Evolutionary conservation across 495 filamentous ascomycete genomes (phyloP), one percentile per base, ranked within the genome.

Genomic region (Apiosordaria backusii): DNA sequence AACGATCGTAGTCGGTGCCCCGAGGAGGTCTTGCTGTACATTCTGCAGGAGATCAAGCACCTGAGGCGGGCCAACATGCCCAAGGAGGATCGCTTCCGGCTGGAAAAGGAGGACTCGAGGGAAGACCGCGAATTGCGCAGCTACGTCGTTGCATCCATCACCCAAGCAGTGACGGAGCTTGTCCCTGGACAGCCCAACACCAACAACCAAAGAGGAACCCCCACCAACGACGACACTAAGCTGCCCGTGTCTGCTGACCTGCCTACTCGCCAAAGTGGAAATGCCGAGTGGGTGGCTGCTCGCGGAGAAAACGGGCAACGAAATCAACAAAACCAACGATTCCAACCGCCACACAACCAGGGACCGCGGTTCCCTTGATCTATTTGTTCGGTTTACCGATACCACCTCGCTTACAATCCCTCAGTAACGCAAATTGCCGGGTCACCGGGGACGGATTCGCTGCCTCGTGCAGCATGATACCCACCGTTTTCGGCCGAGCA

Each of bases 11-110:
- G 78, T 66, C 84, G 86, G 57, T 89, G 87, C 50, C 87, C 96
- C 0, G 95, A 99, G 77, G 92, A 95, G 65, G 94, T 97, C 4
- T 81, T 98, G 26, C 81, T 95, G 22, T 92, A 90, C 79, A 90
- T 97, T 61, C 88, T 93, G 71, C 86, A 92, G 64, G 96, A 99
- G 77, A 96, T 99, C 71, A 89, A 90, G 50, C 84, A 85, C 61
- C 85, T 92, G 68, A 89, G 93, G 65, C 88, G 95, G 4, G 85
- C 87, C 65, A 89, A 92, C 70, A 81, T 93, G 79, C 80, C 81
- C 60, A 96, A 96, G 74, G 86, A 96, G 16, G 87, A 94, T 52
- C 86, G 88, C 63, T 90, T 89, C 74, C 87, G 88, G 58, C 81
- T 98, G 27, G 85, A 93, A 71, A 95, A 92, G 76, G 95, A 98